Conservation (phyloP, 768 basidiomycete genomes). For the Kondoa malvinella region DNA sequence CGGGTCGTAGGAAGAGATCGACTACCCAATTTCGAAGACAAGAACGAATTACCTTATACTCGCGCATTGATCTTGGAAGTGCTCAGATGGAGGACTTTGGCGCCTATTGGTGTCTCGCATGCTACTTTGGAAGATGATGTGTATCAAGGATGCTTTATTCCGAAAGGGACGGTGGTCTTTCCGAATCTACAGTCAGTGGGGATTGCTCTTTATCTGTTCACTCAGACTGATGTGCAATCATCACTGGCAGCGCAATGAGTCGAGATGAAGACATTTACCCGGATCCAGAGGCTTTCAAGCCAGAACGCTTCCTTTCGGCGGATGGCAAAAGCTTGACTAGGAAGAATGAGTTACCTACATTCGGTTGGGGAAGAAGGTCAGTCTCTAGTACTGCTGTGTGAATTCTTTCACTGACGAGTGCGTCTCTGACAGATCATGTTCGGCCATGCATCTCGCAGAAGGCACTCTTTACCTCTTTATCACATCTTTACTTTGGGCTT, state of each 20-base stretch:
- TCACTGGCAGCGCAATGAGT: constrained; percentile 8
- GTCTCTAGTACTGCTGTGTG: not conserved
- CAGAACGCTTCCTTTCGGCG: constrained; percentile 16
- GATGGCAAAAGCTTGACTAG: constrained; percentile 13
- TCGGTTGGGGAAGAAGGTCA: constrained; percentile 12
- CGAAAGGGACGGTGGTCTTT: constrained; percentile 10
- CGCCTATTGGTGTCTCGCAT: constrained; percentile 11
- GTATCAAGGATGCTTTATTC: constrained; percentile 4
- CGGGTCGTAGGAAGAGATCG: constrained; percentile 22
- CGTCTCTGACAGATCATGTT: constrained; percentile 3
- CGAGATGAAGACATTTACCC: constrained; percentile 20
- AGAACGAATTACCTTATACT: constrained; percentile 20
- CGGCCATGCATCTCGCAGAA: constrained; percentile 17
- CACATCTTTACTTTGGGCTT: constrained; percentile 15
- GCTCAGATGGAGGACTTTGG: constrained; percentile 21
- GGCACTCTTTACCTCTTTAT: constrained; percentile 23
- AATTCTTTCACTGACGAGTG: not conserved
- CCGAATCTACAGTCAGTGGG: constrained; percentile 10
- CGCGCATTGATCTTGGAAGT: constrained; percentile 21
- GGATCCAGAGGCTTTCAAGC: constrained; percentile 19
- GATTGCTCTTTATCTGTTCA: not conserved
- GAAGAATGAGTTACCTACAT: constrained; percentile 17
- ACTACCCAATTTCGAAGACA: constrained; percentile 22
- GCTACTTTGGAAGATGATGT: constrained; percentile 2
- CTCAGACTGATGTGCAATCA: not conserved